Base-by-base conservation (phyloP, 768 basidiomycete genomes). In the Butyriboletus loyo region DNA sequence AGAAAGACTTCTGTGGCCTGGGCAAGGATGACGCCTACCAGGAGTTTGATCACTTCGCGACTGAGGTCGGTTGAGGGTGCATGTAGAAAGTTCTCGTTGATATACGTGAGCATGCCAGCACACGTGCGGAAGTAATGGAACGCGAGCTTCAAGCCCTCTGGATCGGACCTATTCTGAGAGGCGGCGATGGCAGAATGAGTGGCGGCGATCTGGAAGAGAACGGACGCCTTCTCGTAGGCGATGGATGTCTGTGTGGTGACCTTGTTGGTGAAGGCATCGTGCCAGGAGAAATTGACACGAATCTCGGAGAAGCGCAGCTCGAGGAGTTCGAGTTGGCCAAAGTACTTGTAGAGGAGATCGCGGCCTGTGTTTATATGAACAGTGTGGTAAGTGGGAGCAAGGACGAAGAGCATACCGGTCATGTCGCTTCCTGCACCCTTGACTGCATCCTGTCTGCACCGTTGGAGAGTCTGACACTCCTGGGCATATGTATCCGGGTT, bases 31-130 rank as follows among this genome's bases (percentile, higher is more conserved):
- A 96, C 54, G n/a, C 83, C 82, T 2, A 93, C 84, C 35, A 97
- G 77, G 60, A 96, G 91, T 70, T 96, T 95, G 77, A 99, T 81
- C 50, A 98, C 92, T 54, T 98, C 96, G 19, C 92, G 80, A 63
- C 87, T 88, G 40, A 98, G 82, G 72, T 98, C 97, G 2, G 92
- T 97, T 21, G 90, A 93, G 0, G 97, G 97, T 0, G 96, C 97
- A 63, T 99, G 97, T 0, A 99, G 76, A 70, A 99, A 99, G 80
- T 99, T 98, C 71, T 99, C 97, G 74, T 98, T 98, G 76, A 99
- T 94, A 69, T 98, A 99, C 7, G 86, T 92, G 65, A 98, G 83
- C 92, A 99, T 97, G 19, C 97, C 97, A 3, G 95, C 92, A 37
- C 89, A 86, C 11, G 89, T 84, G 17, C 88, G 78, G 62, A 92